Evolutionary conservation across 441 rosid species (phyloP), one percentile per base, ranked within the genome.

Genomic region (Iberis amara): DNA sequence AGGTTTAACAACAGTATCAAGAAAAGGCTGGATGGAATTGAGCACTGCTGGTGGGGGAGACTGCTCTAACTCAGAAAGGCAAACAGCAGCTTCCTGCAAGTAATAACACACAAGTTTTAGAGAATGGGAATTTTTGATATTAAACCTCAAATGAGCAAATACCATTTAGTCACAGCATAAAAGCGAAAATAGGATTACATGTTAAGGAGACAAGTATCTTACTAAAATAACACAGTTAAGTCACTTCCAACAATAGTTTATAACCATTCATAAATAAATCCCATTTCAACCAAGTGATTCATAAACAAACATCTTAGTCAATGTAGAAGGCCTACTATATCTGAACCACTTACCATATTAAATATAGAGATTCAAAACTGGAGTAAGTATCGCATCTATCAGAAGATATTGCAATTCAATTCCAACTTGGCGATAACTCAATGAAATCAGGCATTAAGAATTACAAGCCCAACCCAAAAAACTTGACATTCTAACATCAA

Each of bases 11-110:
- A 95, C 75, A 48, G 95, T 86, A 69, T 80, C 71, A 45, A 86
- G 77, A 51, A 95, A 81, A 69, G 95, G 96, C 63, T 88, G 84
- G 76, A 91, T 82, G 26, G 82, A 81, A 74, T 88, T 82, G 64
- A 86, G 71, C 14, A 79, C 69, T 36, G 86, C 50, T 39, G 84
- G 63, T 24, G 86, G 72, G 43, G 95, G 96, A 3, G 95, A 83
- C 69, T 90, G 99, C 32, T 86, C 87, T 70, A 88, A 68, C 84
- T 90, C 95, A 32, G 86, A 68, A 61, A 94, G 99, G 64, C 82
- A 86, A 65, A 78, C 52, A 42, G 84, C 76, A 61, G 95, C 92
- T 90, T 94, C 96, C 99, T 94, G 85, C 75, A 75, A 52, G 64
- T 57, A 49, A 65, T 54, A 57, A 37, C 42, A 65, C 42, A 65